Evolutionary conservation across 192 early-diverging fungal species (phyloP).

Genomic region (Bifiguratus adelaidae): DNA sequence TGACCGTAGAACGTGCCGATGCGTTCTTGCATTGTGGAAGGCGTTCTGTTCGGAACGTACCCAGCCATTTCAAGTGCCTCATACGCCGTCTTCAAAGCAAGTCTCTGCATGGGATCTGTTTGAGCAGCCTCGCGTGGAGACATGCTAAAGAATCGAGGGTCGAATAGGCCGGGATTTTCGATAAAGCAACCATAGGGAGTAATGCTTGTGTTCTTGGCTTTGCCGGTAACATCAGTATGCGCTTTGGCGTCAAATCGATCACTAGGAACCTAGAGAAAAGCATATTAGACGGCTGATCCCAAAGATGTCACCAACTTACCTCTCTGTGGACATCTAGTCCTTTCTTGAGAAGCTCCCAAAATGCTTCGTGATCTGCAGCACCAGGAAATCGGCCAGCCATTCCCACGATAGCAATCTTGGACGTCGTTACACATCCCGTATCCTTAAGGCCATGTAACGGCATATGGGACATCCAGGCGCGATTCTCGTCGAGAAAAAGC

Average conservation of each 20-base stretch:
- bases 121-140: neutral
- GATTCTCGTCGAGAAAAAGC: no score
- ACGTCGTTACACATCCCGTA: no score
- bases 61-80: conserved; percentile 1
- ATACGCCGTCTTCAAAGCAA: neutral
- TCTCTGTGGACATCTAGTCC: neutral
- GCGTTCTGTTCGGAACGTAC: neutral
- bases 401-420: neutral
- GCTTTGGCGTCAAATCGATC: neutral
- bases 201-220: neutral
- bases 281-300: neutral
- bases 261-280: neutral
- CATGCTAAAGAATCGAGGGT: conserved; percentile 1
- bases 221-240: neutral
- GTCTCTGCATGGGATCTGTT: neutral
- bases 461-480: no score
- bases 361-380: neutral
- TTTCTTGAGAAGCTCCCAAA: neutral
- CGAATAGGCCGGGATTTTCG: neutral
- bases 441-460: no score
- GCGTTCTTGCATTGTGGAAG: neutral
- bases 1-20: neutral
- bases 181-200: neutral
- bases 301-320: neutral
- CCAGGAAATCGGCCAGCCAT: conserved; percentile 1